These are phyloP conservation scores for Curvularia sp. DNA, from an alignment of 2,329 filamentous ascomycete species.

Conservation along the genomic window DNA sequence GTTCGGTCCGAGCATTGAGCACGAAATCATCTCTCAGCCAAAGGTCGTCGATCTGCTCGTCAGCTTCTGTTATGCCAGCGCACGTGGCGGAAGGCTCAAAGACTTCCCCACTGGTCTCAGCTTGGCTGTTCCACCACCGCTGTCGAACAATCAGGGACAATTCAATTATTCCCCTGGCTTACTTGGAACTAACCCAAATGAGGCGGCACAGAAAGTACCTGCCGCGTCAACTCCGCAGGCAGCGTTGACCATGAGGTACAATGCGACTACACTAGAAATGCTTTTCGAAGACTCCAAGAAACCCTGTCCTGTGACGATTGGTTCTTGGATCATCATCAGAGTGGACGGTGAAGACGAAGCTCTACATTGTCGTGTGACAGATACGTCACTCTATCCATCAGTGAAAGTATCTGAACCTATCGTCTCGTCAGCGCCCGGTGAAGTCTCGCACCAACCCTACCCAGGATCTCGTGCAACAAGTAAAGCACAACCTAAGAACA, in stretches of 20 bases:
- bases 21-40: constrained; percentile 80
- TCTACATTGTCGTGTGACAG: constrained; percentile 59
- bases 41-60: constrained; percentile 84
- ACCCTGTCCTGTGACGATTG: constrained; percentile 50
- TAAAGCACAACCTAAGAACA: not conserved
- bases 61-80: constrained; percentile 76
- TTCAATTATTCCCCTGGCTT: not conserved
- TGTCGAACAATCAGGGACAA: constrained; percentile 29
- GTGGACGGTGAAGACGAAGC: constrained; percentile 22
- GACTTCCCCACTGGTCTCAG: constrained; percentile 66
- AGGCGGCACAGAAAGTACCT: not conserved
- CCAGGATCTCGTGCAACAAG: not conserved
- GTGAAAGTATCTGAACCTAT: constrained; percentile 46
- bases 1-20: constrained; percentile 83
- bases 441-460: constrained; percentile 2
- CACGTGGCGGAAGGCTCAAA: constrained; percentile 53
- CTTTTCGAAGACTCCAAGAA: constrained; percentile 46
- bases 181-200: not conserved
- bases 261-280: constrained; percentile 52
- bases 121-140: constrained; percentile 57
- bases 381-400: constrained; percentile 55
- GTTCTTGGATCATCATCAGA: constrained; percentile 61
- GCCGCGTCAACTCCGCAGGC: not conserved
- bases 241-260: constrained; percentile 36
- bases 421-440: constrained; percentile 13